Base-by-base conservation (phyloP, 805 yeast genomes). In the Debaryomyces hansenii region DNA sequence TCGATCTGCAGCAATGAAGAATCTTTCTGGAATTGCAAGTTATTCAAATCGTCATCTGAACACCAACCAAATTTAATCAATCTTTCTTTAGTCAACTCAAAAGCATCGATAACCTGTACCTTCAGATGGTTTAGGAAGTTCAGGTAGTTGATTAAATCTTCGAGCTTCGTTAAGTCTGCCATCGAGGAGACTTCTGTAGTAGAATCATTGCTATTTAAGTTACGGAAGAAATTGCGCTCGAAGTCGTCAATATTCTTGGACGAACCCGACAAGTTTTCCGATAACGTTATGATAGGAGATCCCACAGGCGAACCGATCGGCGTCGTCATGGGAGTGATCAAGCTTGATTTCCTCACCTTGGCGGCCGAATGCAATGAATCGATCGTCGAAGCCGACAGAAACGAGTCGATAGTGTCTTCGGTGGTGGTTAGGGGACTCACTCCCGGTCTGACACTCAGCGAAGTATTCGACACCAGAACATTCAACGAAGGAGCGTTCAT, bases 11-110 rank as follows among this genome's bases (percentile, higher is more conserved):
- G 58, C 42, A 65, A 47, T 37, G 68, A 63, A n/a, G 66, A 49
- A 46, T 66, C 74, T 46, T 65, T 64, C 52, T 72, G 75, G 50
- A 70, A 55, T 44, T 61, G 63, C 41, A 72, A 56, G 56, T 69
- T 71, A 47, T 69, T 63, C 51, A 72, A 60, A 55, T 72, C 77
- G 49, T 69, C 67, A 37, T 50, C 56, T 2, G 74, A 69, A 51
- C 76, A 71, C 77, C 77, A 72, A 2, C 77, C 77, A 29, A 69
- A 63, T 38, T 59, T 60, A 24, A 48, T 45, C 44, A 72, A 60
- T 42, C 68, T 60, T 36, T 56, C 51, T 42, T 56, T 65, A 15
- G 77, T 66, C 20, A 57, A 50, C 33, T 60, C 66, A 50, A 60
- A 72, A 3, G 74, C 72, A 12, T 65, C 66, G 31, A 52, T 57